Percentiles rank a stretch among this genome's conserved stretches.
Conservation (phyloP, 1,139 yeast genomes). For the Blastobotrys malaysiensis region DNA sequence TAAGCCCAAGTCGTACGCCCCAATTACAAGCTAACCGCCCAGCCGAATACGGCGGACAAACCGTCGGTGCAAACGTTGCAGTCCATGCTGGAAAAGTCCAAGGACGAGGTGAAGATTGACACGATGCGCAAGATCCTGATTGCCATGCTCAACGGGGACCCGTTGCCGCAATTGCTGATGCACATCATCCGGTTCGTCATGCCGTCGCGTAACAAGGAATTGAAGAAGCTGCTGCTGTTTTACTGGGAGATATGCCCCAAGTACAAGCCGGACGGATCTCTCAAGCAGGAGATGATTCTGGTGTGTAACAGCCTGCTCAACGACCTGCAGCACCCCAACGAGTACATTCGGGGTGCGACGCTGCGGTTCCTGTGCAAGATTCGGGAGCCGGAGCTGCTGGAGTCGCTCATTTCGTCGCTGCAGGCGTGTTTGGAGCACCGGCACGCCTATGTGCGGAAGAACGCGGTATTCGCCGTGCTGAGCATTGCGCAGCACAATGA, state of each 20-base stretch:
- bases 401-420: slow-evolving; percentile 91
- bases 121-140: slow-evolving; percentile 86
- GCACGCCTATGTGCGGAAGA: slow-evolving; percentile 96
- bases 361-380: slow-evolving; percentile 85
- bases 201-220: slow-evolving; percentile 89
- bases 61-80: slow-evolving; percentile 74
- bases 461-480: slow-evolving; percentile 87
- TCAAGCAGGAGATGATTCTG: slow-evolving; percentile 97
- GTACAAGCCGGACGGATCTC: slow-evolving; percentile 77
- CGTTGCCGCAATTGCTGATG: slow-evolving; percentile 94
- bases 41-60: slow-evolving; percentile 46
- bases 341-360: slow-evolving; percentile 92
- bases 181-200: slow-evolving; percentile 93
- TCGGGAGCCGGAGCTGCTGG: slow-evolving; percentile 88
- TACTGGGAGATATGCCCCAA: slow-evolving; percentile 99
- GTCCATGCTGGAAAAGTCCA: slow-evolving; percentile 78
- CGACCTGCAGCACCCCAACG: slow-evolving; percentile 97
- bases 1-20: slow-evolving; percentile 7
- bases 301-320: slow-evolving; percentile 97
- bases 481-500: slow-evolving; percentile 72
- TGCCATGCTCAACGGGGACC: slow-evolving; percentile 87
- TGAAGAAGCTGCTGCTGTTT: slow-evolving; percentile 87
- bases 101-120: slow-evolving; percentile 79
- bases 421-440: slow-evolving; percentile 90
- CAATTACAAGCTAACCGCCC: slow-evolving; percentile 7